These are phyloP conservation scores for Chalaropsis ovoidea DNA, from an alignment of 2,329 filamentous ascomycete genomes.

Conservation along the genomic window DNA sequence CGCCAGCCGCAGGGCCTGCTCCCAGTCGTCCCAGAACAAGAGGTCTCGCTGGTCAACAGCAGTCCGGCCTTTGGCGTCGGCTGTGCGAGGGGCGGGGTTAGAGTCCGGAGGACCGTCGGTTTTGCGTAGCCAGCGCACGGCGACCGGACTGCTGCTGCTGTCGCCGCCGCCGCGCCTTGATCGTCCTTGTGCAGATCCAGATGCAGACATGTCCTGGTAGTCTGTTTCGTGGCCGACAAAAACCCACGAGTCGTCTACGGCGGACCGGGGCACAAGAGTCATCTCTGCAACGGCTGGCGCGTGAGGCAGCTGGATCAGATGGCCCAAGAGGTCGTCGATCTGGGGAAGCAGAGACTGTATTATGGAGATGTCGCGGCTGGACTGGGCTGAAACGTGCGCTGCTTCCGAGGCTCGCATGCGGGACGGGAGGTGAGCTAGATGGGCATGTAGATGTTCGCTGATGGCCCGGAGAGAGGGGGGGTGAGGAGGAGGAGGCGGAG, in stretches of 20 bases:
- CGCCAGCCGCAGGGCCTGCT: constrained; percentile 39
- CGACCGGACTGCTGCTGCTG: no score
- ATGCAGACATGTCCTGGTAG: not conserved
- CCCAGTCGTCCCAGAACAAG: constrained; percentile 42
- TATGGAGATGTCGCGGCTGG: constrained; percentile 34
- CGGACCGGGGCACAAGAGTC: constrained; percentile 38
- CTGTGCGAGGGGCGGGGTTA: no score
- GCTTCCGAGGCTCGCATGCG: constrained; percentile 34
- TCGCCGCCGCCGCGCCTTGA: not conserved
- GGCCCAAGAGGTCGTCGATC: constrained; percentile 36
- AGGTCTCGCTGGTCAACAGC: not conserved
- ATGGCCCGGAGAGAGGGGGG: not conserved
- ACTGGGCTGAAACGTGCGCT: constrained; percentile 32
- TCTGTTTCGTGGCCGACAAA: constrained; percentile 31
- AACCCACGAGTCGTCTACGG: constrained; percentile 34
- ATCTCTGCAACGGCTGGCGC: constrained; percentile 35
- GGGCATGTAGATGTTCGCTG: constrained; percentile 31
- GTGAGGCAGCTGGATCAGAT: constrained; percentile 32
- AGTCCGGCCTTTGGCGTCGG: not conserved
- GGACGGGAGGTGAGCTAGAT: constrained; percentile 34
- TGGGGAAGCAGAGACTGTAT: constrained; percentile 36
- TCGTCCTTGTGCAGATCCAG: no score
- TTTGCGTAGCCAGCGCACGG: not conserved
- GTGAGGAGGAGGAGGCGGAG: not conserved
- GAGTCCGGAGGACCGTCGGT: not conserved